Conservation (phyloP, 441 rosid species). For the Gossypium trilobum region DNA sequence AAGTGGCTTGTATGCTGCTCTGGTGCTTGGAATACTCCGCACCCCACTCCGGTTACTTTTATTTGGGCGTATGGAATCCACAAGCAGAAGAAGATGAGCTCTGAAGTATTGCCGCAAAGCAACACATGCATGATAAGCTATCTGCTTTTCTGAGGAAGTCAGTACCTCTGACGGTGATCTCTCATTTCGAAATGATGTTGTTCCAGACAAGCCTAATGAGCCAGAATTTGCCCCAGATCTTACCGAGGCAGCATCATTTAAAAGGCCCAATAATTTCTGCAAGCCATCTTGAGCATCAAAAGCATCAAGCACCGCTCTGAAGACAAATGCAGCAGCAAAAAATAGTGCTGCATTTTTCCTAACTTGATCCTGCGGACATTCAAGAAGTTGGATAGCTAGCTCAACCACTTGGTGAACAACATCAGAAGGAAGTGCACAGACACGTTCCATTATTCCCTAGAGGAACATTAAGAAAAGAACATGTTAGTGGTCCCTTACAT, state of each 20-base stretch:
- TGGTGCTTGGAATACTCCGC: conserved; percentile 59
- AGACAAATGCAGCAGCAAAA: conserved; percentile 92
- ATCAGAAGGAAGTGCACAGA: conserved; percentile 85
- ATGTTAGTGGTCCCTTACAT: neutral
- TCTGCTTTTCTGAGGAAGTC: conserved; percentile 90
- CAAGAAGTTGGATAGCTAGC: conserved; percentile 81
- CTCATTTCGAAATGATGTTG: conserved; percentile 54
- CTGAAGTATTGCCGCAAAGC: conserved; percentile 96
- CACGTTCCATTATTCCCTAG: conserved; percentile 97
- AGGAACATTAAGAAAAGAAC: conserved; percentile 16
- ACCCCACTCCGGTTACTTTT: conserved; percentile 66
- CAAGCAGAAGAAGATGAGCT: conserved; percentile 85
- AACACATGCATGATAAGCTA: conserved; percentile 84
- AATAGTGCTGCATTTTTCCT: conserved; percentile 84
- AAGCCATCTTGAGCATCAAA: conserved; percentile 87
- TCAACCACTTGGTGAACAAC: conserved; percentile 73
- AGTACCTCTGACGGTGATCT: conserved; percentile 75
- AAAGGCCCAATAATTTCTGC: conserved; percentile 68
- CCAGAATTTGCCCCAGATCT: conserved; percentile 81
- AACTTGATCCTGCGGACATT: conserved; percentile 77
- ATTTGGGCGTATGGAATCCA: conserved; percentile 83
- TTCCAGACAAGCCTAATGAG: conserved; percentile 34
- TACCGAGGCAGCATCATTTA: conserved; percentile 80
- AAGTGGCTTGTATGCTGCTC: conserved; percentile 92
- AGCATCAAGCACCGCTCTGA: conserved; percentile 92